Percentiles rank a stretch among this genome's conserved stretches.
These are phyloP conservation scores for Medicago lupulina DNA, from an alignment of 306 rosid species.

Conservation along the genomic window DNA sequence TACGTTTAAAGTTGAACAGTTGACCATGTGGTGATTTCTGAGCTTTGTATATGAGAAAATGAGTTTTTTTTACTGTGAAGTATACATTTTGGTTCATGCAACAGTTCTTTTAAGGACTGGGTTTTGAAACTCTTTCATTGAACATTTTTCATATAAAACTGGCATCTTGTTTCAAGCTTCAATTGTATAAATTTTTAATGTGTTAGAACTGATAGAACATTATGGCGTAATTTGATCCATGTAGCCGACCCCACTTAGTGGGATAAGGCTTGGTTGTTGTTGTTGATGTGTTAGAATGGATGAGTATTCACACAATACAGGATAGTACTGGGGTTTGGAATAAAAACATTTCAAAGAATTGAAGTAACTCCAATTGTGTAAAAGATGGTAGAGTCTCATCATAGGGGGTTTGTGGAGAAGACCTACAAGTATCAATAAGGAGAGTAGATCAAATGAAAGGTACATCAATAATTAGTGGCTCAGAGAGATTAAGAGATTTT, in stretches of 20 bases:
- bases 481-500: too few relatives aligned
- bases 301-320: neutral
- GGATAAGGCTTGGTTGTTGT: neutral
- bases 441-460: neutral
- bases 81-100: neutral
- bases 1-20: neutral
- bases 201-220: neutral
- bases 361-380: neutral
- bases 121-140: neutral
- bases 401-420: constrained; percentile 8
- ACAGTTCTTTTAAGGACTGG: neutral
- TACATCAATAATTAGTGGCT: neutral
- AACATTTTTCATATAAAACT: neutral
- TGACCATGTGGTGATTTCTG: neutral
- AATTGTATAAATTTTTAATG: neutral
- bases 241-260: neutral
- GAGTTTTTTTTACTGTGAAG: neutral
- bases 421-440: neutral
- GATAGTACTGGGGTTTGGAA: neutral
- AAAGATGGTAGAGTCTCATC: neutral
- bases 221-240: neutral
- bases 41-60: neutral
- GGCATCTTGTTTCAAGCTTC: neutral
- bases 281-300: neutral
- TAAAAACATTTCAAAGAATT: neutral